These are phyloP conservation scores for Penstemon newberryi DNA, from an alignment of 257 asterid species.

Conservation along the genomic window DNA sequence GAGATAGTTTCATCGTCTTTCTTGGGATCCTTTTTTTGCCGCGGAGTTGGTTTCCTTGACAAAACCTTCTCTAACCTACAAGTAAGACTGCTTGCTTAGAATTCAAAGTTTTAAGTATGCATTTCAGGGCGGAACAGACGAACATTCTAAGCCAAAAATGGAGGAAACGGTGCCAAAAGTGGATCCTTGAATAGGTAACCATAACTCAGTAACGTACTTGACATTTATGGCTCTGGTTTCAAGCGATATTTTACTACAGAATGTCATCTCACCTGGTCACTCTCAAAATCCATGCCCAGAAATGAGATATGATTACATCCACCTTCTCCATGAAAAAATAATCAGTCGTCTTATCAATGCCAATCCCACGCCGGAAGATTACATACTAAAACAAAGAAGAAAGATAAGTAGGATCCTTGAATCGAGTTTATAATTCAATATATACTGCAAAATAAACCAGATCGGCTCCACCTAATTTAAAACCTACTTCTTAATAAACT, in stretches of 20 bases:
- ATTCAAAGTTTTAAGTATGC: background rate
- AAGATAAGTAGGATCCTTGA: conserved; percentile 30
- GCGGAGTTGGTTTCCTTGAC: conserved; percentile 54
- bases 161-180: conserved; percentile 20
- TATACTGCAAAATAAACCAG: conserved; percentile 16
- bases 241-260: conserved; percentile 12
- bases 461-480: background rate
- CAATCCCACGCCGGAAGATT: conserved; percentile 96
- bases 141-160: conserved; percentile 13
- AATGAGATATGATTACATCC: conserved; percentile 69
- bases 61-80: conserved; percentile 64
- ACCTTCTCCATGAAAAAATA: conserved; percentile 94
- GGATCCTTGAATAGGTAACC: conserved; percentile 18
- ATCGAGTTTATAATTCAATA: conserved; percentile 5
- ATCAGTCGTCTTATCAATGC: conserved; percentile 81
- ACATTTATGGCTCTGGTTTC: conserved; percentile 17
- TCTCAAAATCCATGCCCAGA: conserved; percentile 80
- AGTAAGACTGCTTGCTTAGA: conserved; percentile 23
- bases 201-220: conserved; percentile 10
- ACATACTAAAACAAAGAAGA: conserved; percentile 56
- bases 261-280: conserved; percentile 59
- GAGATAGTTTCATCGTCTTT: conserved; percentile 49
- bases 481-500: too few species aligned
- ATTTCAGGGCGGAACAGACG: conserved; percentile 16
- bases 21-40: conserved; percentile 42